Conservation (phyloP, 495 filamentous ascomycete species). For the Tuber magnatum region DNA sequence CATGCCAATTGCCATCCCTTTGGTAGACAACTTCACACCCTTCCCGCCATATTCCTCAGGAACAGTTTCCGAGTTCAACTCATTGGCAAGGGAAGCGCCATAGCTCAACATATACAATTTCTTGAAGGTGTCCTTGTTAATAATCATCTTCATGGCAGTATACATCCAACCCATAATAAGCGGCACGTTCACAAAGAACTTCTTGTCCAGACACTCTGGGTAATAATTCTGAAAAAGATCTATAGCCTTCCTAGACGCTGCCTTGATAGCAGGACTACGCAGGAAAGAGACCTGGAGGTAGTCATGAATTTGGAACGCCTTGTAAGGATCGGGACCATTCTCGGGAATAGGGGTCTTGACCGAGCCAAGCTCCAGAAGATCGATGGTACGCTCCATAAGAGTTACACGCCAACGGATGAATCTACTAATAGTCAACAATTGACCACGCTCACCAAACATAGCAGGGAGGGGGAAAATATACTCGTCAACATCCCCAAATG, state of each 20-base stretch:
- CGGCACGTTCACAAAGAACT: slow-evolving; percentile 90
- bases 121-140: slow-evolving; percentile 69
- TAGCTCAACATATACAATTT: slow-evolving; percentile 79
- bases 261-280: slow-evolving; percentile 61
- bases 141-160: slow-evolving; percentile 66
- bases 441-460: background rate
- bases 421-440: slow-evolving; percentile 43
- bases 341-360: slow-evolving; percentile 68
- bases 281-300: slow-evolving; percentile 78
- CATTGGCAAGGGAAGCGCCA: slow-evolving; percentile 59
- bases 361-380: slow-evolving; percentile 57
- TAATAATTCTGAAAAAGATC: slow-evolving; percentile 68
- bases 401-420: slow-evolving; percentile 81
- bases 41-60: slow-evolving; percentile 42
- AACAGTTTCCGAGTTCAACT: slow-evolving; percentile 57
- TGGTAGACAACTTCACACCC: slow-evolving; percentile 12
- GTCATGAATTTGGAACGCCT: slow-evolving; percentile 85
- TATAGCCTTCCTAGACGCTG: slow-evolving; percentile 70
- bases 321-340: slow-evolving; percentile 64
- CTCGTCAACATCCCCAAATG: slow-evolving; percentile 72
- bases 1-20: background rate
- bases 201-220: slow-evolving; percentile 77
- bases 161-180: slow-evolving; percentile 83
- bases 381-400: slow-evolving; percentile 74
- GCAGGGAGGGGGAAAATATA: slow-evolving; percentile 45